Base-by-base conservation (phyloP, 176 grass and related monocot species). In the Typha latifolia region DNA sequence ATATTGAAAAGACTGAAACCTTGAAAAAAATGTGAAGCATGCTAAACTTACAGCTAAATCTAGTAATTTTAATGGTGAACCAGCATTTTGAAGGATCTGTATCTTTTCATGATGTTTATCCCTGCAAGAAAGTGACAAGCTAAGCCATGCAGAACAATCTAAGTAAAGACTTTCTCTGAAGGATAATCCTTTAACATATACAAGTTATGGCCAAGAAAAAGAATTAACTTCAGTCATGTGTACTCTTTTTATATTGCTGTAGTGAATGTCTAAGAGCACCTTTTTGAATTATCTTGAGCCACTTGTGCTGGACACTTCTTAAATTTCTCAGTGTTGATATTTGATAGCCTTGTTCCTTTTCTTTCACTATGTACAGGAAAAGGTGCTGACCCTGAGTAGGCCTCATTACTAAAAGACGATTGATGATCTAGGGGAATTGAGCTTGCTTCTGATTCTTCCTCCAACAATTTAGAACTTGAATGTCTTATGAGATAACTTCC, bases 361-460 rank as follows among this genome's bases (percentile, higher is more conserved):
- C 49, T 84, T 77, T 43, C 78, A 69, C 34, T 84, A 70, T 80
- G 76, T 67, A 74, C 72, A 72, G 69, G 61, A 82, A 84, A 82
- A 0, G 69, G 82, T 51, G 62, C 51, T 51, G 66, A 74, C 37
- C 65, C 75, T 65, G 81, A 84, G 69, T 81, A 87, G 15, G 81
- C 74, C 69, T 87, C 84, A 84, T 73, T 84, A 65, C 70, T 79
- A 1, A 43, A 43, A 91, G 77, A 61, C 14, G 78, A 82, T 74
- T 77, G 82, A 71, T 91, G 77, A 72, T 91, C 87, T 71, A 71
- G 69, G 72, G 81, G 86, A 84, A 93, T 37, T 43, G 92, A 96
- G 70, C 85, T 96, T 81, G 88, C 85, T 80, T 96, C 88, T 68
- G 88, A 96, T 82, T 96, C 93, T 79, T 86, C 85, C 72, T 96